These are phyloP conservation scores for Tetraselmis striata DNA, from an alignment of 139 green algal genomes.

Conservation along the genomic window DNA sequence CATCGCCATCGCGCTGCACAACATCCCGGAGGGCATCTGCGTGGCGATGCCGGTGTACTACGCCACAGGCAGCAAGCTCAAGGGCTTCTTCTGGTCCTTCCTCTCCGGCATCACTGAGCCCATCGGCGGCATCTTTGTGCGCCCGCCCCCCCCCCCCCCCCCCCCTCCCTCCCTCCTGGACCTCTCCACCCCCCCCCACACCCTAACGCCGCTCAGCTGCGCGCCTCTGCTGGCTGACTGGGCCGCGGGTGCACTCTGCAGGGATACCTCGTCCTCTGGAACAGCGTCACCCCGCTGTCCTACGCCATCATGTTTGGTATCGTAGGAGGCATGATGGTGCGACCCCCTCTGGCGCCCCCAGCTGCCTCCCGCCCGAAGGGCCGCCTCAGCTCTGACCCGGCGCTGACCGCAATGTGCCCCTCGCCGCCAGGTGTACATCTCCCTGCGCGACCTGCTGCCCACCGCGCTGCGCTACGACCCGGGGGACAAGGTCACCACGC, in stretches of 20 bases:
- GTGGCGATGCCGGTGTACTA: constrained; percentile 91
- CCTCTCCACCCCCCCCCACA: too few relatives aligned
- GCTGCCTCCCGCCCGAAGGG: too few relatives aligned
- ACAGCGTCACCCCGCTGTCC: neutral
- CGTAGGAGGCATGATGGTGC: constrained; percentile 78
- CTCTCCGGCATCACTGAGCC: constrained; percentile 65
- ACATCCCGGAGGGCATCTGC: constrained; percentile 74
- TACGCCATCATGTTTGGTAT: constrained; percentile 58
- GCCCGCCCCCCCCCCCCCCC: too few relatives aligned
- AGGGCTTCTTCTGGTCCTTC: constrained; percentile 62
- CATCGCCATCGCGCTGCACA: constrained; percentile 74
- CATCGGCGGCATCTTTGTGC: too few relatives aligned
- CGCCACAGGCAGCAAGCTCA: constrained; percentile 61
- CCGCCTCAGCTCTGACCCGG: too few relatives aligned
- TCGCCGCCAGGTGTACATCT: too few relatives aligned
- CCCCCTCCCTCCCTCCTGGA: neutral
- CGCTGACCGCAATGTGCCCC: too few relatives aligned
- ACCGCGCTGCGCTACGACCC: constrained; percentile 70
- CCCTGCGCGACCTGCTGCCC: constrained; percentile 70
- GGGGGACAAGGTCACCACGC: constrained; percentile 42
- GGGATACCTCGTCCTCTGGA: neutral
- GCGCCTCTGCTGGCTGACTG: too few relatives aligned
- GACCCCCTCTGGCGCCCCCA: too few relatives aligned
- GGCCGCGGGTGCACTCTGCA: too few relatives aligned
- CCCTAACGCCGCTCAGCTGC: too few relatives aligned